These are phyloP conservation scores for Epichloe hybrida DNA, from an alignment of 2,329 filamentous ascomycete genomes.

Conservation along the genomic window DNA sequence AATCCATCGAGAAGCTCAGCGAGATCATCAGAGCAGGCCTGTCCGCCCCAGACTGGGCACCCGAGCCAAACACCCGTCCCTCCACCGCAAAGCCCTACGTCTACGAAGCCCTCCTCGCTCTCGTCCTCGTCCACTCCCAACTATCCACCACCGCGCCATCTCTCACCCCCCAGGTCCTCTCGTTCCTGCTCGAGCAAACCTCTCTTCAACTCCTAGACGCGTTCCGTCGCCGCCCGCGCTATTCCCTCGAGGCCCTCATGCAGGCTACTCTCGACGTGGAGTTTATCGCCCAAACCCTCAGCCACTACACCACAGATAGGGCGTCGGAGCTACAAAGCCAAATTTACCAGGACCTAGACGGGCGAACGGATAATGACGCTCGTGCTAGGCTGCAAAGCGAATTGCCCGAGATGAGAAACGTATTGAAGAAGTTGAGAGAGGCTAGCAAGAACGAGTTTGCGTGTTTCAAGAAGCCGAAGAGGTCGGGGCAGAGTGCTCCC, in stretches of 20 bases:
- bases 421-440: constrained; percentile 73
- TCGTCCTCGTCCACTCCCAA: constrained; percentile 87
- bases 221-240: constrained; percentile 55
- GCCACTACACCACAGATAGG: constrained; percentile 73
- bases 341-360: constrained; percentile 85
- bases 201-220: constrained; percentile 69
- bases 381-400: constrained; percentile 70
- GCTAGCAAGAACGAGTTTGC: constrained; percentile 74
- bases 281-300: constrained; percentile 88
- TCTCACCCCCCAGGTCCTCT: constrained; percentile 68
- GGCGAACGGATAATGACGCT: constrained; percentile 77
- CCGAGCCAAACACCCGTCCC: constrained; percentile 43
- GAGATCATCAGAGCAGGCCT: constrained; percentile 63
- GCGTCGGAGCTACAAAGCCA: constrained; percentile 72
- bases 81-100: constrained; percentile 75
- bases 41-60: constrained; percentile 56
- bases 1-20: constrained; percentile 54
- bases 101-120: constrained; percentile 68
- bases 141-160: constrained; percentile 66
- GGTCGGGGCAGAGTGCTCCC: constrained; percentile 20
- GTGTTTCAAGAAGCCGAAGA: constrained; percentile 60
- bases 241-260: constrained; percentile 73
- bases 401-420: constrained; percentile 74
- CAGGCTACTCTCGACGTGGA: constrained; percentile 96
- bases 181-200: constrained; percentile 72